Evolutionary conservation across 805 yeast species (phyloP), one percentile per base, ranked within the genome.

Genomic region (Candida rishiriensis): DNA sequence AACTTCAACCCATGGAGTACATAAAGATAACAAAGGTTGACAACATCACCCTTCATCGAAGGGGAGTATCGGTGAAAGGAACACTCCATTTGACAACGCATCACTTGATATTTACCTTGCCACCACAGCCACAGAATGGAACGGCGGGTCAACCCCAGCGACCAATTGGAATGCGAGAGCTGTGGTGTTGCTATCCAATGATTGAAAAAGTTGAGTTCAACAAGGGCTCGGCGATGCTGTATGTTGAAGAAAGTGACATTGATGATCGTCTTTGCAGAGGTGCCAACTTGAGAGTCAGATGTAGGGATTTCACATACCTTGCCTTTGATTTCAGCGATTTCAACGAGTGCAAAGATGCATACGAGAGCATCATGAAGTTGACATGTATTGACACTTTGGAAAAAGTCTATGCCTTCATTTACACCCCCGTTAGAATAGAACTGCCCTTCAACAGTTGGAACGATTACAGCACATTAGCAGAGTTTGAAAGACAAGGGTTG

Each of bases 111-210:
- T 85, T 85, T 60, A 72, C 79, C 0, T 39, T 63, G 10, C 59
- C 60, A 4, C 51, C 55, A 10, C 40, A 45, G 31, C 30, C 47
- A 46, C 46, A 51, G 21, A 31, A 39, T 14, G 39, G 40, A 21
- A 21, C 26, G 7, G 26, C 26, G 15, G 38, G 37, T 1, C 31
- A 2, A 13, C 40, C 36, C 31, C 42, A 35, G 32, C 42, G 34
- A 70, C 29, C 48, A 46, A 3, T 50, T 48, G 51, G 60, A 53
- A 18, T 53, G 53, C 69, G 80, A 45, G 98, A 93, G 61, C 77
- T 88, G 29, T 93, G 98, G 99, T 75, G 88, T 29, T 85, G 95
- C 47, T 91, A 88, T 63, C 97, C 97, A 1, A 78, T 89, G 50
- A 81, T 90, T 29, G 83, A 79, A 39, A 71, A 71, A 38, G 79